Conservation (phyloP, 1,139 yeast species). For the Taphrina communis region DNA sequence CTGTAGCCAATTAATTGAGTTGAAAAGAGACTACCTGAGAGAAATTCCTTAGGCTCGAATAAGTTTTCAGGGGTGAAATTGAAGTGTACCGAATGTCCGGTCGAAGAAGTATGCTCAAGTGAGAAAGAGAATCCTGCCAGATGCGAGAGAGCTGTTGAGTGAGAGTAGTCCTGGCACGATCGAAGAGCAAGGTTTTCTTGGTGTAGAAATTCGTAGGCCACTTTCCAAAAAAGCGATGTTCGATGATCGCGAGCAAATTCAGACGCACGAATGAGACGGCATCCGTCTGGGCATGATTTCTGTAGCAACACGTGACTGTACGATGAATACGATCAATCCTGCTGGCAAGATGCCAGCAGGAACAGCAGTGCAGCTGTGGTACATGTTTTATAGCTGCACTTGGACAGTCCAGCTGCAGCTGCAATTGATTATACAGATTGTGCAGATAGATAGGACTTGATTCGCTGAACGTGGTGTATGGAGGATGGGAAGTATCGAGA, state of each 20-base stretch:
- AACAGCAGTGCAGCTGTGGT: too few species aligned
- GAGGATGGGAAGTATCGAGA: too few species aligned
- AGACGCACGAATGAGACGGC: slow-evolving; percentile 24
- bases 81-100: too few species aligned
- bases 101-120: not conserved
- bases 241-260: slow-evolving; percentile 23
- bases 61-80: slow-evolving; percentile 10
- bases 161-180: not conserved
- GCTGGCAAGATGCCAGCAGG: too few species aligned
- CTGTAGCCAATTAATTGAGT: not conserved
- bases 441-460: too few species aligned
- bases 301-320: not conserved
- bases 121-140: not conserved
- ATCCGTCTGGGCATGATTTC: slow-evolving; percentile 5
- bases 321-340: not conserved
- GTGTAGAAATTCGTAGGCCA: slow-evolving; percentile 17
- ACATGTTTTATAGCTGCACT: too few species aligned
- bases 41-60: not conserved
- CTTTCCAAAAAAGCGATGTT: slow-evolving; percentile 17
- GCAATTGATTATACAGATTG: too few species aligned
- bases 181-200: slow-evolving; percentile 2
- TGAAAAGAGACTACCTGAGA: not conserved
- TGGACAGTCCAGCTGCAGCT: too few species aligned
- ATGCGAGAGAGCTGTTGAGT: not conserved
- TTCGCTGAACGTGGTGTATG: too few species aligned